Base-by-base conservation (phyloP, 441 rosid species). In the Brassica hybrid region DNA sequence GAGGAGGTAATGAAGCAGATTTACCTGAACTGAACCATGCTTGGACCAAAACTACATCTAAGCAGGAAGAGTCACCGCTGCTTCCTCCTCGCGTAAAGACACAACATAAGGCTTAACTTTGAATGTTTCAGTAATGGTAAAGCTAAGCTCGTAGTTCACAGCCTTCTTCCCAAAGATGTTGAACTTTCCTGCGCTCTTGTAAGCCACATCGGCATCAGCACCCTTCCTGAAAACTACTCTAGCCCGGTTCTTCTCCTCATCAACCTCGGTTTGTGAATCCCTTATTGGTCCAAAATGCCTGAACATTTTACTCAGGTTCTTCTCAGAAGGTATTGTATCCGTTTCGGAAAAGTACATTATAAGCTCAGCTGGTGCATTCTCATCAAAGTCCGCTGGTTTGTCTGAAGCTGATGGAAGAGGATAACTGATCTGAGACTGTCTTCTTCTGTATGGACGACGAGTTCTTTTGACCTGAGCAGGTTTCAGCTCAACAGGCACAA, bases 331-430 rank as follows among this genome's bases (percentile, higher is more conserved):
- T 81, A 93, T 77, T n/a, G 85, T 77, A 79, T 91, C 90, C 45
- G 76, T 82, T 79, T 85, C 89, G 32, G 97, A 83, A 79, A 96
- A 96, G 58, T 82, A 85, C 89, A 96, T 87, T 52, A 96, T 84
- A 75, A 96, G 88, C 83, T 96, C 99, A 11, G 97, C 99, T 0
- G 99, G 96, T 65, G 94, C 83, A 69, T 80, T 93, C 83, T 85
- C 89, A 63, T 91, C 90, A 78, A 84, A 83, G 36, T 84, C 83
- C 12, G 76, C 81, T 1, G 88, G 90, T 84, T 88, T 92, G 56
- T 88, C 83, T 0, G 83, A 66, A 6, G 68, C 54, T 61, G 59
- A n/a, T 72, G 84, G 86, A 69, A 70, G 69, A 75, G 73, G 76
- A 48, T 6, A 36, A 65, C 1, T 65, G 59, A 52, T 78, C 65